Evolutionary conservation across 2,329 filamentous ascomycete genomes (phyloP), one percentile per base, ranked within the genome.

Genomic region (Dactylellina drechsleri): DNA sequence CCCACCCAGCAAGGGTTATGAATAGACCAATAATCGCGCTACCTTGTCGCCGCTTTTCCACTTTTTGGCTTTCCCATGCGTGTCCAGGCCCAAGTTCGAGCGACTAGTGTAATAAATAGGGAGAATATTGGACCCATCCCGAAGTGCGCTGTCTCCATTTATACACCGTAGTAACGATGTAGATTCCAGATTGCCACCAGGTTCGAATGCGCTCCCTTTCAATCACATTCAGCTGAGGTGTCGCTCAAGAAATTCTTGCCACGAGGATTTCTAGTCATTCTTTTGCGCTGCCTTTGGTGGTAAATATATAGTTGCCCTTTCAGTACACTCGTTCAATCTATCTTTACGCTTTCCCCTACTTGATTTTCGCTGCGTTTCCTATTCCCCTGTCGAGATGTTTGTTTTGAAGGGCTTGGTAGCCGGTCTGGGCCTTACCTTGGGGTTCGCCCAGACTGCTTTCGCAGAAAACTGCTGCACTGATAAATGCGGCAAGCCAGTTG

Each of bases 351-450:
- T 15, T 49, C n/a, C 59, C 28, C 16, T 53, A 3, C n/a, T 41
- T 45, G n/a, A 20, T 52, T 45, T 61, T 41, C 12, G 4, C 13
- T 43, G 23, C 20, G 3, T 16, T 20, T 43, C 28, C 23, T 20
- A n/a, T n/a, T n/a, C n/a, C 7, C 6, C 49, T 23, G 15, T 54
- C 7, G 41, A 23, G 5, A 74, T 74, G 70, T 64, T 67, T 18
- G 16, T 74, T 31, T 49, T 65, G 43, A 74, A 64, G 31, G 60
- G 57, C 61, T 40, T 74, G 40, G 70, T 58, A 62, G 70, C 70
- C 40, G 70, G 26, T 8, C 45, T 74, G 56, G 62, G 61, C 43
- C 31, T 36, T 36, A 5, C 1, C 6, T 58, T 74, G 41, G 62
- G 57, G 20, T 47, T 74, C 41, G 58, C 56, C n/a, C 62, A 67